Base-by-base conservation (phyloP, 768 basidiomycete genomes). In the Kwoniella sp. region DNA sequence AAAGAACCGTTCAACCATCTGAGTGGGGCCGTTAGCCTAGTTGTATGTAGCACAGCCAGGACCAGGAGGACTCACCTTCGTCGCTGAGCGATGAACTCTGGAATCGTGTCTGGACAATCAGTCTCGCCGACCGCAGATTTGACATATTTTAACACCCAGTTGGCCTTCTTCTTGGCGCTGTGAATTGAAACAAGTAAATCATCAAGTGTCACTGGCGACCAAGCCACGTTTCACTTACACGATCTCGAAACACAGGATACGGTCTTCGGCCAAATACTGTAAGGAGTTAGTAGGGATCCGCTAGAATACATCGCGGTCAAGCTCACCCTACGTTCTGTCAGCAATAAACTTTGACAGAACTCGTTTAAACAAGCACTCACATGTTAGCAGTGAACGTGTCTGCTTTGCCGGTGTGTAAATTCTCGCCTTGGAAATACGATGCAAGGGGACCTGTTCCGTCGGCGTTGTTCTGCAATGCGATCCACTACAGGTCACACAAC, bases 41-140 rank as follows among this genome's bases (percentile, higher is more conserved):
- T 33, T 51, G 7, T 33, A 33, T 13, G n/a, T n/a, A n/a, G n/a
- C n/a, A n/a, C n/a, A n/a, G n/a, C n/a, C n/a, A n/a, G n/a, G n/a
- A n/a, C n/a, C n/a, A n/a, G n/a, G 22, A n/a, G 90, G 3, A 91
- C 83, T 90, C 88, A 94, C 68, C 92, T 86, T 54, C 92, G 85
- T 6, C 93, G 87, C 73, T 97, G 95, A 63, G 85, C 85, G 76
- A 96, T 97, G 77, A 96, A 97, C 80, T 97, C 95, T 2, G 93
- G 88, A 17, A 96, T 85, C 0, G 87, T 84, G 37, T 91, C 89
- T 30, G 94, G 94, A 3, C 95, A 93, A 81, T 98, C 94, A n/a
- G 94, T 97, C 47, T 92, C 85, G 0, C 92, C 94, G 69, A 94
- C 92, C 17, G 94, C 94, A 4, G 77, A 72, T 87, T 85, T 84